Evolutionary conservation across 495 filamentous ascomycete species (phyloP), one percentile per base, ranked within the genome.

Genomic region (Hypoxylon rickii): DNA sequence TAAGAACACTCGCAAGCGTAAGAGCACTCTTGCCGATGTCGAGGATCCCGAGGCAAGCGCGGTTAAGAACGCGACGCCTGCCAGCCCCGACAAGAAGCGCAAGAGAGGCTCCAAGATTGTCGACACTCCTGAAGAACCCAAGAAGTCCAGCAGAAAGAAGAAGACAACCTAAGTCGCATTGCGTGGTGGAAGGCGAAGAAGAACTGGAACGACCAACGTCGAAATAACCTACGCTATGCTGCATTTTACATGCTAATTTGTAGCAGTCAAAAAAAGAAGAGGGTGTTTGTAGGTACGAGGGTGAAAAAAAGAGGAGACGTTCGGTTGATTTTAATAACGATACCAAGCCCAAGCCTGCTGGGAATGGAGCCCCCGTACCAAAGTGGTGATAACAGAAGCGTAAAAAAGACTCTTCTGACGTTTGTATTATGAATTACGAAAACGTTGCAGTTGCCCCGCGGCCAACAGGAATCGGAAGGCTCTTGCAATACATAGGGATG

Each of bases 31-130:
- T 12, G 73, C 71, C n/a, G 78, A 85, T 46, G 69, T 71, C 20
- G 78, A 84, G 47, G 62, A 59, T 43, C 52, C 40, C 7, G 66
- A 69, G 45, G 58, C 56, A 39, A 67, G 69, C 37, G 64, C 70
- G 34, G 83, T 82, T 81, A 74, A 76, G 63, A 75, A 74, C 51
- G 73, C 73, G 54, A 75, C 74, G n/a, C 74, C 75, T 10, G 70
- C 70, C 24, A 78, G 75, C 70, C 77, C 77, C 12, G 77, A 79
- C 42, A 87, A 86, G 80, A 89, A 89, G 83, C 84, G 86, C 68
- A 88, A 87, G 81, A 65, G 77, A 40, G 69, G 63, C 8, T 77
- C 76, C 44, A 79, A 79, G 65, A 71, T 69, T 6, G 69, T 72
- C 3, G 69, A 73, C 26, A 68, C 68, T 7, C 55, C 66, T 3